phyloP scores from a whole-genome alignment of 345 rosid genomes.

The Syzygium aromaticum region DNA sequence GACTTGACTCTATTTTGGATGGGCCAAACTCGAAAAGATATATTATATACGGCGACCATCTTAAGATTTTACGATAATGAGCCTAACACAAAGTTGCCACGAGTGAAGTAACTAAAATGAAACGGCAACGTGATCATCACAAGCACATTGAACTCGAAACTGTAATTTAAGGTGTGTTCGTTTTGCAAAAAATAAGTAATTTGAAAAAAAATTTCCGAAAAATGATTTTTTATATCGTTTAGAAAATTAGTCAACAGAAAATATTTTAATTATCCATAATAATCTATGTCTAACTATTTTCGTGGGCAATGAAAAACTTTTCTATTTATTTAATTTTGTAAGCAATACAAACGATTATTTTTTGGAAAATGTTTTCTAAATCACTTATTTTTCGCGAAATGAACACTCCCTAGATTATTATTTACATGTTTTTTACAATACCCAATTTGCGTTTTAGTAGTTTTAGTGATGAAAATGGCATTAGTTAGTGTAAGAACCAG shows the following conservation, averaged over 20 bases:
- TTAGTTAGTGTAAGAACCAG: not conserved
- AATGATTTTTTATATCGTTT: no score
- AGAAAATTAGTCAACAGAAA: no score
- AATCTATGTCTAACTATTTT: no score
- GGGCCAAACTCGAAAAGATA: not conserved
- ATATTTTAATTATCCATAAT: no score
- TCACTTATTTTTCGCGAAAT: no score
- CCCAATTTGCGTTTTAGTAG: not conserved
- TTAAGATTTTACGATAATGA: not conserved
- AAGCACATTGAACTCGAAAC: not conserved
- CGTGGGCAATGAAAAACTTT: no score
- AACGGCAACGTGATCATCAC: not conserved
- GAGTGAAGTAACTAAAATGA: not conserved
- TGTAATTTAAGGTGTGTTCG: not conserved
- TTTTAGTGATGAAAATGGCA: not conserved
- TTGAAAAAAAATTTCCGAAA: no score
- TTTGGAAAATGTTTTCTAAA: no score
- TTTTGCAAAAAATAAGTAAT: no score
- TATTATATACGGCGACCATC: not conserved
- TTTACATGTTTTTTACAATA: not conserved
- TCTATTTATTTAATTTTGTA: no score
- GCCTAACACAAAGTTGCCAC: not conserved
- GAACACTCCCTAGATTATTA: not conserved
- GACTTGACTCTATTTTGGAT: not conserved
- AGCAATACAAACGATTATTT: no score